phyloP scores from a whole-genome alignment of 2,329 filamentous ascomycete genomes.

The Diaporthe aspalathi region DNA sequence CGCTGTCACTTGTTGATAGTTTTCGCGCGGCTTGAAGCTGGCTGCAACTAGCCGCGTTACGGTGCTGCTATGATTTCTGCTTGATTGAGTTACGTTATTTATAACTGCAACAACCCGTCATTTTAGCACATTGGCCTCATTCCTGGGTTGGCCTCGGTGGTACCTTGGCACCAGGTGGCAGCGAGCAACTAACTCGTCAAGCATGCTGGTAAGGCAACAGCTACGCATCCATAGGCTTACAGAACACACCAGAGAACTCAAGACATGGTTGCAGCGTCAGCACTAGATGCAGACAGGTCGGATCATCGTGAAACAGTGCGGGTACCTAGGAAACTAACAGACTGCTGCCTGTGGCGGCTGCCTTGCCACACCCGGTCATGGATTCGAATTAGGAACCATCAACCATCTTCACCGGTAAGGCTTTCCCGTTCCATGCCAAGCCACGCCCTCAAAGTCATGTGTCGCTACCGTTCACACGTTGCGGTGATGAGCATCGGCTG shows the following conservation, averaged over 20 bases:
- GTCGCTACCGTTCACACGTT: background rate
- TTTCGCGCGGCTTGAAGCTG: too few relatives aligned
- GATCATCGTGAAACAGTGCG: background rate
- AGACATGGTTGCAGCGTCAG: background rate
- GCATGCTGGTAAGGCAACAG: conserved; percentile 3
- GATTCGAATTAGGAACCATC: too few relatives aligned
- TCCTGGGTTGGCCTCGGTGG: background rate
- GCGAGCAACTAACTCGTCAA: background rate
- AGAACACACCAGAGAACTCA: background rate
- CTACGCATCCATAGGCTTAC: background rate
- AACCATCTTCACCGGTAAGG: too few relatives aligned
- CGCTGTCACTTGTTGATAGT: too few relatives aligned
- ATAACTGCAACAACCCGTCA: background rate
- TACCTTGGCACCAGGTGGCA: background rate
- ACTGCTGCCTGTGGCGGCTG: background rate
- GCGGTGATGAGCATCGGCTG: background rate
- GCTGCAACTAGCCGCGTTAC: too few relatives aligned
- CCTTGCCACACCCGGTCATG: background rate
- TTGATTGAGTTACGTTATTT: background rate
- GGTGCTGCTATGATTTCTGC: too few relatives aligned
- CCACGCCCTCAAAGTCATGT: too few relatives aligned
- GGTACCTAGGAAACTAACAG: background rate
- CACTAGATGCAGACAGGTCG: conserved; percentile 6
- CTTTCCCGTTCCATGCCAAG: too few relatives aligned
- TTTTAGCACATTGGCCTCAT: background rate